These are phyloP conservation scores for Solanum medicagineum DNA, from an alignment of 257 asterid species.

Conservation along the genomic window DNA sequence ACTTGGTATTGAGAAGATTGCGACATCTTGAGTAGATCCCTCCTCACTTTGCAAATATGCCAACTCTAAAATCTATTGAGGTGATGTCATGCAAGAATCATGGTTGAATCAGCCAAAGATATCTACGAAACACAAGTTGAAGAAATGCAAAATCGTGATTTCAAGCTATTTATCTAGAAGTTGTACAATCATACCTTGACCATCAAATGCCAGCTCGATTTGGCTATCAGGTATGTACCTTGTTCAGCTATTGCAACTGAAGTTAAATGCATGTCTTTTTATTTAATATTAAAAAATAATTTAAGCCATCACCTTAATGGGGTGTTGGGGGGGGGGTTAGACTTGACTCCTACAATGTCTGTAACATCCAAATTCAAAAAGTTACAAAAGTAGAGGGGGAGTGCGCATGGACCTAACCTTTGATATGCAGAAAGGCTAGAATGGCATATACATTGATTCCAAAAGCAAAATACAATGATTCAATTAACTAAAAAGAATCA, in stretches of 20 bases:
- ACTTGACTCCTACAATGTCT: too few relatives aligned
- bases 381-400: too few relatives aligned
- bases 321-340: too few relatives aligned
- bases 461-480: too few relatives aligned
- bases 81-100: not conserved
- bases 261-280: not conserved
- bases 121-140: not conserved
- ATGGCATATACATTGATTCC: too few relatives aligned
- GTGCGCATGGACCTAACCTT: too few relatives aligned
- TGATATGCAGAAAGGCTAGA: too few relatives aligned
- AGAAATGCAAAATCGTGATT: not conserved
- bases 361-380: too few relatives aligned
- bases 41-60: not conserved
- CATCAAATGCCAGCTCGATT: not conserved
- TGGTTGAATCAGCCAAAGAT: not conserved
- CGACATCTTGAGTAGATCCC: not conserved
- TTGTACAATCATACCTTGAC: not conserved
- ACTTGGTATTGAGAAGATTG: not conserved
- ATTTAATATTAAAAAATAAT: too few relatives aligned
- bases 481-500: too few relatives aligned
- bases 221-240: not conserved
- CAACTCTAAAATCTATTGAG: not conserved
- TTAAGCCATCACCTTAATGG: too few relatives aligned
- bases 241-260: not conserved
- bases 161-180: not conserved